Conservation (phyloP, 257 asterid genomes). For the Cordia subcordata region DNA sequence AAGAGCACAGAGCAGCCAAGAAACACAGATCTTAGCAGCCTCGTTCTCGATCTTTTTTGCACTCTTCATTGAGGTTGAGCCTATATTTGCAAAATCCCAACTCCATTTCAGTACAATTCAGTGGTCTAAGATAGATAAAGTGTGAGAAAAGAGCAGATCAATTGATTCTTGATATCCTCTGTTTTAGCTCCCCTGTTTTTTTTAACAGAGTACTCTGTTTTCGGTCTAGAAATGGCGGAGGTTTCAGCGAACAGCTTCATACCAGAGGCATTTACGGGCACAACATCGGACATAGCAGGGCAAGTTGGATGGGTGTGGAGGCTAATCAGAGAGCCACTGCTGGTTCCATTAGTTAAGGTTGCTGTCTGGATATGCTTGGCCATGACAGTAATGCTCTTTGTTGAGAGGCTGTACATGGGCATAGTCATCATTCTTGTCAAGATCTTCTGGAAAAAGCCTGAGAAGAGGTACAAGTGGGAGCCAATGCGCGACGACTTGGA, state of each 20-base stretch:
- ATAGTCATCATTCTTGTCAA: conserved; percentile 72
- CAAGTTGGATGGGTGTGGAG: conserved; percentile 80
- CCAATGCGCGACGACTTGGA: conserved; percentile 74
- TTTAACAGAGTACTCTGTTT: neutral
- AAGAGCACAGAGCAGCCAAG: neutral
- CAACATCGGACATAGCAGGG: conserved; percentile 48
- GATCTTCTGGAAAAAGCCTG: conserved; percentile 82
- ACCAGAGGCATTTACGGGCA: conserved; percentile 51
- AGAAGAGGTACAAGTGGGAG: conserved; percentile 77
- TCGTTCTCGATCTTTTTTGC: no score
- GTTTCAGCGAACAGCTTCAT: conserved; percentile 43
- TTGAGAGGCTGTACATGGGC: conserved; percentile 93
- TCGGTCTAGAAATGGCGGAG: conserved; percentile 40
- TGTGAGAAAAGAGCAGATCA: neutral
- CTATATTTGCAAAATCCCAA: no score
- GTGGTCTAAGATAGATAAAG: neutral
- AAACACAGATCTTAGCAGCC: conserved; percentile 6
- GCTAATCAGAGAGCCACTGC: conserved; percentile 67
- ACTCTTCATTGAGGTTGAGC: no score
- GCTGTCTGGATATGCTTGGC: conserved; percentile 68
- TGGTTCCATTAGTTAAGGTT: conserved; percentile 59
- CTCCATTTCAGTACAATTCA: neutral
- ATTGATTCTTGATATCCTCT: no score
- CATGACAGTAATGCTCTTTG: conserved; percentile 85
- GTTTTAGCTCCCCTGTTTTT: no score